phyloP scores from a whole-genome alignment of 192 early-diverging fungal genomes.

The Mortierella hygrophila region DNA sequence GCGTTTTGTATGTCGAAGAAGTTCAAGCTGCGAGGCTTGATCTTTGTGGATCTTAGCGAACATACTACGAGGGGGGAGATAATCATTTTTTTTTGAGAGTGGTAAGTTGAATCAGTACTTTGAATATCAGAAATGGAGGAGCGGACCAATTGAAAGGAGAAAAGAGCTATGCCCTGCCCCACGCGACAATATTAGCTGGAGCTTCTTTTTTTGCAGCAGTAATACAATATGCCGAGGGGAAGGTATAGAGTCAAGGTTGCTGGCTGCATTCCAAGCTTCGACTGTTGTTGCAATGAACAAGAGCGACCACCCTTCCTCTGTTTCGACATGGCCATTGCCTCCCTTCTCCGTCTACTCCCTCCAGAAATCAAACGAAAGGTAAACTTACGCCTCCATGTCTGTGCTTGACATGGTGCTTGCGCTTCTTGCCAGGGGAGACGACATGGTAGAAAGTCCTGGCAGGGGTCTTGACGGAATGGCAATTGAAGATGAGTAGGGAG shows the following conservation, averaged over 20 bases:
- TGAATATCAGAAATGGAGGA: neutral
- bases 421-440: slow-evolving; percentile 42
- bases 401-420: slow-evolving; percentile 44
- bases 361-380: slow-evolving; percentile 2
- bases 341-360: neutral
- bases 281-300: slow-evolving; percentile 4
- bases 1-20: slow-evolving; percentile 51
- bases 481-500: neutral
- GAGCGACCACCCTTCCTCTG: neutral
- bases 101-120: neutral
- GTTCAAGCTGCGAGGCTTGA: slow-evolving; percentile 47
- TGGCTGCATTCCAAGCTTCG: neutral
- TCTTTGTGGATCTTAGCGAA: slow-evolving; percentile 58
- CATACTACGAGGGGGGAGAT: slow-evolving; percentile 1
- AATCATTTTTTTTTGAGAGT: neutral
- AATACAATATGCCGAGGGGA: neutral
- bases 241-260: neutral
- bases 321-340: neutral
- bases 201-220: no score
- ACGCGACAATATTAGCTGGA: neutral
- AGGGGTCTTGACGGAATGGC: neutral
- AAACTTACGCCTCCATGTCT: slow-evolving; percentile 57
- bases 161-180: neutral
- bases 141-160: neutral
- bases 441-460: slow-evolving; percentile 23